phyloP scores from a whole-genome alignment of 2,329 filamentous ascomycete genomes.

The Sporothrix curviconia region DNA sequence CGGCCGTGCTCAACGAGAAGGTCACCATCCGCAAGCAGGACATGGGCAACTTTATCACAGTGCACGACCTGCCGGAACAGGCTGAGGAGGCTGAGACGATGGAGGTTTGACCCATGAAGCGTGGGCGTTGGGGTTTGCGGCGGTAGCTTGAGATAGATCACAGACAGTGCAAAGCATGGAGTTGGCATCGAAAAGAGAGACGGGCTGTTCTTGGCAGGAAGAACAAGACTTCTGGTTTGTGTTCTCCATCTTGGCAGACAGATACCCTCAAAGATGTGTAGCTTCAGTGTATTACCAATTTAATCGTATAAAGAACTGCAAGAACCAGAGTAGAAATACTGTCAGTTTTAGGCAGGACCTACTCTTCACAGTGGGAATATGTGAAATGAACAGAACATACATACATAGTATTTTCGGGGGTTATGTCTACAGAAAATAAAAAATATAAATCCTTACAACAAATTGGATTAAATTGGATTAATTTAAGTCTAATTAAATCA shows the following conservation, averaged over 20 bases:
- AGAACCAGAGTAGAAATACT: too few relatives aligned
- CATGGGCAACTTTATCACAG: conserved; percentile 86
- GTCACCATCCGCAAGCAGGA: conserved; percentile 82
- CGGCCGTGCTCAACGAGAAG: conserved; percentile 91
- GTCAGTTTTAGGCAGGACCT: too few relatives aligned
- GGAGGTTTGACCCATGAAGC: conserved; percentile 57
- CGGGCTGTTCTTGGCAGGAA: background rate
- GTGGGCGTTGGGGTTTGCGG: background rate
- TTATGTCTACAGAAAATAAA: too few relatives aligned
- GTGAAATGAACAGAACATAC: too few relatives aligned
- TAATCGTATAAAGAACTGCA: too few relatives aligned
- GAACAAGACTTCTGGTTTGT: too few relatives aligned
- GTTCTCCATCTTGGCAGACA: background rate
- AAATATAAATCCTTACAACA: too few relatives aligned
- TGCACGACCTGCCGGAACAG: conserved; percentile 65
- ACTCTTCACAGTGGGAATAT: too few relatives aligned
- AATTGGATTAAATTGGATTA: too few relatives aligned
- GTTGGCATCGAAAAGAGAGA: background rate
- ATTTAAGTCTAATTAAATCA: too few relatives aligned
- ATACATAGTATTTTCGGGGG: too few relatives aligned
- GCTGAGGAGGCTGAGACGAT: conserved; percentile 57
- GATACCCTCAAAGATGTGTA: background rate
- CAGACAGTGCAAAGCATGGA: background rate
- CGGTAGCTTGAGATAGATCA: background rate
- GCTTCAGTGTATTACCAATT: conserved; percentile 8